phyloP scores from a whole-genome alignment of 768 basidiomycete genomes.

The Neoboletus subvelutipes region DNA sequence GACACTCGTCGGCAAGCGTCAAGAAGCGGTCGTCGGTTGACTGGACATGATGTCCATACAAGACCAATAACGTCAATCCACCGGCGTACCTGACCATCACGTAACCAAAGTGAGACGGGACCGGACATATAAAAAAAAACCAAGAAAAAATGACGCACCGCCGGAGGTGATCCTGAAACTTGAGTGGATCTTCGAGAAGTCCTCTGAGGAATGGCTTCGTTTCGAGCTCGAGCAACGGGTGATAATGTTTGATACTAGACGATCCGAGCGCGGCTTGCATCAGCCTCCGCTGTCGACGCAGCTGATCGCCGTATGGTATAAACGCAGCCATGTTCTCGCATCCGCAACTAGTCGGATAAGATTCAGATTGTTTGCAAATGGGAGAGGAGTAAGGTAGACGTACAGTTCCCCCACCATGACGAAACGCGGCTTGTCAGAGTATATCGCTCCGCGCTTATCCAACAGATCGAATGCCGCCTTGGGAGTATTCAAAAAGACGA shows the following conservation, averaged over 20 bases:
- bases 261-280: slow-evolving; percentile 63
- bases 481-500: slow-evolving; percentile 65
- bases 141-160: slow-evolving; percentile 21
- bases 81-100: slow-evolving; percentile 48
- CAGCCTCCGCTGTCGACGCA: slow-evolving; percentile 63
- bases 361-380: slow-evolving; percentile 1
- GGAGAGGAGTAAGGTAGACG: slow-evolving; percentile 26
- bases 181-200: slow-evolving; percentile 44
- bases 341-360: slow-evolving; percentile 40
- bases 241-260: slow-evolving; percentile 52
- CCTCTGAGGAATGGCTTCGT: slow-evolving; percentile 57
- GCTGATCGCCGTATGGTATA: slow-evolving; percentile 61
- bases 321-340: slow-evolving; percentile 75
- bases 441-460: slow-evolving; percentile 68
- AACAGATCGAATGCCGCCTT: slow-evolving; percentile 62
- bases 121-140: too few species aligned
- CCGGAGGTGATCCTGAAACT: slow-evolving; percentile 36
- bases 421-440: slow-evolving; percentile 70
- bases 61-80: slow-evolving; percentile 51
- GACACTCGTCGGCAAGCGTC: slow-evolving; percentile 42
- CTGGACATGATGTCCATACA: slow-evolving; percentile 58
- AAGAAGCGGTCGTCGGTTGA: slow-evolving; percentile 42
- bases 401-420: slow-evolving; percentile 73
- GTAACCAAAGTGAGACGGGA: slow-evolving; percentile 23
- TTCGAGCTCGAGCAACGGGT: slow-evolving; percentile 55